Base-by-base conservation (phyloP, 202 grass and related monocot species). In the Alloteropsis angusta region DNA sequence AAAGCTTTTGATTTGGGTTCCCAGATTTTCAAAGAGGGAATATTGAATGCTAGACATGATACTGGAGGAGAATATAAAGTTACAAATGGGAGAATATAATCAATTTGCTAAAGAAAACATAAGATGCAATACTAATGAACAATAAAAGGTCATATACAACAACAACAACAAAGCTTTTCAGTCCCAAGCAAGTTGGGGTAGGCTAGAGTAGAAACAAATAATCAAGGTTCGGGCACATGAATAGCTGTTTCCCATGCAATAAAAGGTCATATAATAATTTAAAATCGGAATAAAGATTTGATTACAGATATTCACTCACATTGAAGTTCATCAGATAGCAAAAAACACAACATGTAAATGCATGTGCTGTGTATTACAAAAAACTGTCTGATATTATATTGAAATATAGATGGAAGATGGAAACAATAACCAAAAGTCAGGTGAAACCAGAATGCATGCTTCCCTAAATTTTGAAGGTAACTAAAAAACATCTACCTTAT, bases 401-500 rank as follows among this genome's bases (percentile, higher is more conserved):
- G 15, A 34, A 62, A 72, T 45, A 28, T 35, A 60, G 65, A 28
- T 35, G 60, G 65, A 52, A 60, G 4, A 77, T 41, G 72, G 5
- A 82, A 18, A 69, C 5, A 58, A 70, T 34, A 77, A 26, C 17
- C 22, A 60, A 16, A 12, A 35, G 17, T 22, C 28, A 88, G 8
- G 13, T 12, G 30, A 60, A 42, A n/a, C 2, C 4, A 81, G 19
- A 76, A 57, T 23, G 66, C 4, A 18, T 8, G 13, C 35, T 35
- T 42, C 44, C 38, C 49, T 58, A 52, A 28, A 75, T 25, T 61
- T 63, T 82, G 23, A 74, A 76, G 46, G 34, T 77, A 80, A 89
- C 57, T 77, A 53, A 84, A 41, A 62, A 82, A 66, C 77, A 85
- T 23, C 79, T 88, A 80, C 72, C 65, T 80, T 79, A 80, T 50